Evolutionary conservation across 805 yeast genomes (phyloP).

Genomic region (Candida bentonensis): DNA sequence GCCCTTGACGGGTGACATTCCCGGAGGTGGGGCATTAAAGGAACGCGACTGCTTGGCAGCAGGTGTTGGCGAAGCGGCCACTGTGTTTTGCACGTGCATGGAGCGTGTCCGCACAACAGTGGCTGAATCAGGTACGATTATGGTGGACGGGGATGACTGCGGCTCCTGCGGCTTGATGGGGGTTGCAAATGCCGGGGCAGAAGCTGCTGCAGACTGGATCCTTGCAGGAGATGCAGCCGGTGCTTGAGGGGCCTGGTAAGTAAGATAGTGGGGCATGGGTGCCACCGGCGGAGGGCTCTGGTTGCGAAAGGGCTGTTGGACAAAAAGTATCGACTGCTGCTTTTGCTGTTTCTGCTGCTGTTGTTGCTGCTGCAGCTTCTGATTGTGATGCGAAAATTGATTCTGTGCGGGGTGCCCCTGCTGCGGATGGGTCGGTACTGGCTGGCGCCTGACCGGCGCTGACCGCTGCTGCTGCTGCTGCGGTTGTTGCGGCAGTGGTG

Average conservation of each 20-base stretch:
- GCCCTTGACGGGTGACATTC: not conserved
- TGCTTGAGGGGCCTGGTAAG: not conserved
- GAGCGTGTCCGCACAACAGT: not conserved
- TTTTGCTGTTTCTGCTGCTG: not conserved
- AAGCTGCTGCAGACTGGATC: too few relatives aligned
- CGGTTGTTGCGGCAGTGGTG: too few relatives aligned
- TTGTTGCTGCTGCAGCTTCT: too few relatives aligned
- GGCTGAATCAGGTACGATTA: not conserved
- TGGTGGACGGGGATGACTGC: not conserved
- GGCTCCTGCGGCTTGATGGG: conserved; percentile 1
- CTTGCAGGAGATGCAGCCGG: not conserved
- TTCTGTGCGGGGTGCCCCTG: too few relatives aligned
- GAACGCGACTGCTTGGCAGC: not conserved
- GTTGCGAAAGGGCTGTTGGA: not conserved
- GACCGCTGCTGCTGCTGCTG: too few relatives aligned
- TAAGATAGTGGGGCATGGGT: not conserved
- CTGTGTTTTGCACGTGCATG: not conserved
- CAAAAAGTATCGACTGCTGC: not conserved
- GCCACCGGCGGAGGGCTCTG: not conserved
- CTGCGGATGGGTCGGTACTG: too few relatives aligned
- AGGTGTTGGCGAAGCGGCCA: not conserved
- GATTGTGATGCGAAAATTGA: too few relatives aligned
- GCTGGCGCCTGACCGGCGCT: too few relatives aligned
- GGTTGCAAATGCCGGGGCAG: too few relatives aligned
- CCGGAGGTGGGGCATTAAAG: not conserved